A percentile compares a stretch with the other conserved stretches of the same genome.
phyloP scores from a whole-genome alignment of 106 monocot genomes.

The Chionographis japonica region DNA sequence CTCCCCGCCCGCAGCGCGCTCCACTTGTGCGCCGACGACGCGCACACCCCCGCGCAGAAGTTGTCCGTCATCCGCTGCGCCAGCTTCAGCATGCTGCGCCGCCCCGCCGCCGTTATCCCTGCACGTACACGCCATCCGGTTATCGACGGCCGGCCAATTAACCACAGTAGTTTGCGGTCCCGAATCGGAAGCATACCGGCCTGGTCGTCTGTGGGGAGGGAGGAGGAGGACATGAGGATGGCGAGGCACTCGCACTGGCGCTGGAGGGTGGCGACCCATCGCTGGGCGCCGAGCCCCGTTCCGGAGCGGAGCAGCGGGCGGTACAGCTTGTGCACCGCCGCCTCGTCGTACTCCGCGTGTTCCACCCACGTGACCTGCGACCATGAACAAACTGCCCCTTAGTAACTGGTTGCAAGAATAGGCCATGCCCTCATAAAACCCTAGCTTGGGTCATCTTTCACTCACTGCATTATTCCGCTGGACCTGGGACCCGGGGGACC shows the following conservation, averaged over 20 bases:
- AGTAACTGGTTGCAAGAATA: neutral
- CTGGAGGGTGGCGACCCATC: conserved; percentile 53
- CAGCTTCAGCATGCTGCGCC: conserved; percentile 67
- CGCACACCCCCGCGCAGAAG: conserved; percentile 68
- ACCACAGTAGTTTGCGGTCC: neutral
- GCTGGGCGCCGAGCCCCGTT: conserved; percentile 39
- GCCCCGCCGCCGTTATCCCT: conserved; percentile 42
- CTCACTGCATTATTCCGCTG: too few species aligned
- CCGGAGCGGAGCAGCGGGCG: conserved; percentile 47
- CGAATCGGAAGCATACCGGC: conserved; percentile 2
- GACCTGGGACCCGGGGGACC: neutral
- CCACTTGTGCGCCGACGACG: conserved; percentile 50
- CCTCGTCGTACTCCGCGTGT: conserved; percentile 62
- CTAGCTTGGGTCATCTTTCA: too few species aligned
- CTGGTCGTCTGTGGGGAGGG: conserved; percentile 25
- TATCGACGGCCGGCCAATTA: neutral
- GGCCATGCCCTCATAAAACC: too few species aligned
- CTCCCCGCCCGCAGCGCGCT: conserved; percentile 22
- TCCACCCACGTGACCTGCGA: conserved; percentile 72
- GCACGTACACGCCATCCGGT: neutral
- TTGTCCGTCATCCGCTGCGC: conserved; percentile 67
- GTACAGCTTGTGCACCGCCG: conserved; percentile 46
- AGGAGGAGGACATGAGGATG: conserved; percentile 50
- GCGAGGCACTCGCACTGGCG: conserved; percentile 62
- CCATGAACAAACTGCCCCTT: neutral